Evolutionary conservation across 1,139 yeast species (phyloP), one percentile per base, ranked within the genome.

Genomic region (Candida tetrigidarum): DNA sequence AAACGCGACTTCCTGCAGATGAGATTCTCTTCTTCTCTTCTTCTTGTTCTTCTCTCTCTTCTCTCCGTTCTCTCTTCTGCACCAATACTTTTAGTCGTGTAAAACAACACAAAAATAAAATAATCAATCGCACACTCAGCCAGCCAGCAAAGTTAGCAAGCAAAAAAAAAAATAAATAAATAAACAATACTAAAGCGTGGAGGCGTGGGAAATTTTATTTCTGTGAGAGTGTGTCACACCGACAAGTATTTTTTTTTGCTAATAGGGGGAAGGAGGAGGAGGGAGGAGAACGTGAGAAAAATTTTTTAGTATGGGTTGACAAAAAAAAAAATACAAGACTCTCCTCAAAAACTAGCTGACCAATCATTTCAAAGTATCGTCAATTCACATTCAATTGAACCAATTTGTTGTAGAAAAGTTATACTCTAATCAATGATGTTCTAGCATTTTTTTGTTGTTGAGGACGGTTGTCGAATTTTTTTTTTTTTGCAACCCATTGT

Each of bases 401-500:
- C n/a, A n/a, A n/a, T n/a, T n/a, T n/a, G n/a, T n/a, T n/a, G n/a
- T n/a, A n/a, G n/a, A n/a, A n/a, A n/a, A n/a, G n/a, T n/a, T n/a
- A 25, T 10, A 10, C 12, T 25, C 12, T 25, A 7, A 5, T 25
- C 27, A 22, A 11, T 25, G 12, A 25, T 25, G 28, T 4, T n/a
- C 10, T 25, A 5, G 12, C 5, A 25, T 9, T 19, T 16, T 16
- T 5, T 15, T 15, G 33, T 28, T 28, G 9, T 28, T 28, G 16
- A 11, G 16, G 18, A 11, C 23, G 9, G 15, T n/a, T 27, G 5
- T 12, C 26, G 15, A 33, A 11, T 3, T n/a, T 27, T 38, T 38
- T 37, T 37, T 37, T 38, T 38, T 38, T 38, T 38, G 41, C 41
- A 38, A 38, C 41, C 41, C 36, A 37, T 37, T 37, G 39, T 36